Conservation (phyloP, 2,329 filamentous ascomycete species). For the Colletotrichum sp. region DNA sequence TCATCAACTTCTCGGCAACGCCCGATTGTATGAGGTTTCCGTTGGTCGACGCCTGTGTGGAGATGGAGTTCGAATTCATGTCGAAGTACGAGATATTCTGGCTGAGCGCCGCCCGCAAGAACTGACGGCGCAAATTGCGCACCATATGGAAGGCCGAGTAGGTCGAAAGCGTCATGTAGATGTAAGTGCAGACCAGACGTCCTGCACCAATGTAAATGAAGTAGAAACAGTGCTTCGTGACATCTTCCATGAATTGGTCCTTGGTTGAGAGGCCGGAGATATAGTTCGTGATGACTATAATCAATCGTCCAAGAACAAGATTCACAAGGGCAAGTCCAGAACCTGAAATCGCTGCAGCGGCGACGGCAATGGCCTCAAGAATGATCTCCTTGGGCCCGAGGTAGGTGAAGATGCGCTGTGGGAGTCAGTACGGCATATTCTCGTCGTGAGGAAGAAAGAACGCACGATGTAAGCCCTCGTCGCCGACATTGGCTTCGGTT, state of each 20-base stretch:
- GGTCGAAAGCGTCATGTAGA: neutral
- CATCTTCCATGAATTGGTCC: conserved; percentile 24
- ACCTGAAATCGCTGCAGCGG: conserved; percentile 38
- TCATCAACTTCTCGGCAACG: conserved; percentile 42
- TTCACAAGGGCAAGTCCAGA: conserved; percentile 39
- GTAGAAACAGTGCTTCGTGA: neutral
- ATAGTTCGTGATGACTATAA: conserved; percentile 37
- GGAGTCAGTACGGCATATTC: neutral
- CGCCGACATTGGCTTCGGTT: neutral
- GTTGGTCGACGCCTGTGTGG: conserved; percentile 47
- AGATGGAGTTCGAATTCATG: conserved; percentile 38
- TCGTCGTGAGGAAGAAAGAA: neutral
- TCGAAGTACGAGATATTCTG: neutral
- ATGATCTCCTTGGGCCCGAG: neutral
- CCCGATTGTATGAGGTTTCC: conserved; percentile 45
- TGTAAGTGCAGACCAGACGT: neutral
- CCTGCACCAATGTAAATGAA: neutral
- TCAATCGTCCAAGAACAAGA: conserved; percentile 39
- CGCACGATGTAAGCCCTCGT: neutral
- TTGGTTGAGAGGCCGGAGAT: conserved; percentile 26
- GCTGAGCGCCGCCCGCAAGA: neutral
- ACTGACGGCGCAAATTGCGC: neutral
- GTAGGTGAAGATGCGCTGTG: neutral
- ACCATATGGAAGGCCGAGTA: neutral
- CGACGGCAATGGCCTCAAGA: neutral